Percentiles rank a stretch among this genome's conserved stretches.
Conservation (phyloP, 805 yeast species). For the Wickerhamomyces ciferrii region DNA sequence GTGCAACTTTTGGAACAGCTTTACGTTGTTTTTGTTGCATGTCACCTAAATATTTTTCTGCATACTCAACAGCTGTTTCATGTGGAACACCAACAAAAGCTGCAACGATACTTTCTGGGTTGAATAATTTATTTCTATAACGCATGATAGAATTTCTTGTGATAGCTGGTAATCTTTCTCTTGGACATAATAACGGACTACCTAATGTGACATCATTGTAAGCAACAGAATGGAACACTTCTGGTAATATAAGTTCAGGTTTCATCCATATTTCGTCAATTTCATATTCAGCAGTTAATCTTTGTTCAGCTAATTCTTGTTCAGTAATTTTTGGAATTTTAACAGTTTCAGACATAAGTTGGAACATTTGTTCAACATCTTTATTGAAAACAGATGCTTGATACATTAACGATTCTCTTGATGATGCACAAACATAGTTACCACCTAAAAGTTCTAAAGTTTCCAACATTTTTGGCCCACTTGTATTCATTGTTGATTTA, state of each 20-base stretch:
- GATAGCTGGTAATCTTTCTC: conserved; percentile 55
- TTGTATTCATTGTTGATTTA: conserved; percentile 54
- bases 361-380: conserved; percentile 77
- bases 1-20: conserved; percentile 31
- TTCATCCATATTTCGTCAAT: conserved; percentile 76
- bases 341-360: conserved; percentile 72
- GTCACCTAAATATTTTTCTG: conserved; percentile 58
- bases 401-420: conserved; percentile 87
- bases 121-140: conserved; percentile 63
- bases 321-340: conserved; percentile 61
- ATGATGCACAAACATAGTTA: conserved; percentile 87
- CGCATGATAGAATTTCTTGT: conserved; percentile 45
- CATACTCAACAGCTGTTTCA: conserved; percentile 58
- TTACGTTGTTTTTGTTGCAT: conserved; percentile 35
- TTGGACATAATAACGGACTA: conserved; percentile 78
- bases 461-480: conserved; percentile 69
- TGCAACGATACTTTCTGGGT: conserved; percentile 77
- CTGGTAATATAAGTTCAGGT: conserved; percentile 84
- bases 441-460: conserved; percentile 82
- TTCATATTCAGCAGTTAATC: conserved; percentile 73
- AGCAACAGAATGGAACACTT: conserved; percentile 82
- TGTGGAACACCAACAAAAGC: conserved; percentile 85
- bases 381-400: conserved; percentile 92
- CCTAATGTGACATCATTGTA: conserved; percentile 73
- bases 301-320: conserved; percentile 70